phyloP scores from a whole-genome alignment of 1,284 basidiomycete genomes.

The Heterobasidion occidentale region DNA sequence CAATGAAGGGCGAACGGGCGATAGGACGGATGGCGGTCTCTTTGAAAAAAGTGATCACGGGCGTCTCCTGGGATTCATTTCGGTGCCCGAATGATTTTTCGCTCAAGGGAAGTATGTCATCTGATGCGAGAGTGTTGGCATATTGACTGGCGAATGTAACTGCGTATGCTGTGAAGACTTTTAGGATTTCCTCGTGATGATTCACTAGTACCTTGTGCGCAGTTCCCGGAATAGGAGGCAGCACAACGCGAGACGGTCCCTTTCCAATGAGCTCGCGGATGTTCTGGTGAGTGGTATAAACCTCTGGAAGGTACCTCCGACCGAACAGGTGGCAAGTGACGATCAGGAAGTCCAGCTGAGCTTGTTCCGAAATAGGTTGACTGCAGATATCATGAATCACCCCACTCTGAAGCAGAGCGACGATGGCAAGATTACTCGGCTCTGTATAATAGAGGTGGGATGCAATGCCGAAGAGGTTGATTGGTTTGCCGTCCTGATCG shows the following conservation, averaged over 20 bases:
- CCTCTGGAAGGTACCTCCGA: conserved; percentile 39
- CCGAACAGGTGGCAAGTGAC: conserved; percentile 56
- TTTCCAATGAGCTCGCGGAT: conserved; percentile 29
- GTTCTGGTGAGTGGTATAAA: conserved; percentile 30
- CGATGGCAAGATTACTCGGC: conserved; percentile 61
- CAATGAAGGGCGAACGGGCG: conserved; percentile 50
- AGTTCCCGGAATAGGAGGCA: conserved; percentile 37
- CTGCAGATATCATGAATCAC: conserved; percentile 49
- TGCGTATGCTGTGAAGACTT: conserved; percentile 48
- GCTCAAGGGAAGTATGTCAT: conserved; percentile 41
- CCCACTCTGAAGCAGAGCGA: conserved; percentile 47
- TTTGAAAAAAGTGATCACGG: conserved; percentile 28
- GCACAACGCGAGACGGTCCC: conserved; percentile 48
- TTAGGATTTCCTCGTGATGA: conserved; percentile 44
- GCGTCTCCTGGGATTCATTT: conserved; percentile 5
- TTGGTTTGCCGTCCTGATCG: conserved; percentile 42
- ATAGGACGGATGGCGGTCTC: conserved; percentile 27
- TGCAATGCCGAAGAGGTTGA: conserved; percentile 50
- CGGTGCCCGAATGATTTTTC: conserved; percentile 16
- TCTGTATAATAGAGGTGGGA: conserved; percentile 59
- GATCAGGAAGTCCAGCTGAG: conserved; percentile 42
- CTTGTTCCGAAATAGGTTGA: conserved; percentile 26
- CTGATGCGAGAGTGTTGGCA: conserved; percentile 27
- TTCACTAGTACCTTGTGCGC: conserved; percentile 32
- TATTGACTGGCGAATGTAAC: conserved; percentile 35